Conservation (phyloP, 768 basidiomycete species). For the Tubosaeta sp. region DNA sequence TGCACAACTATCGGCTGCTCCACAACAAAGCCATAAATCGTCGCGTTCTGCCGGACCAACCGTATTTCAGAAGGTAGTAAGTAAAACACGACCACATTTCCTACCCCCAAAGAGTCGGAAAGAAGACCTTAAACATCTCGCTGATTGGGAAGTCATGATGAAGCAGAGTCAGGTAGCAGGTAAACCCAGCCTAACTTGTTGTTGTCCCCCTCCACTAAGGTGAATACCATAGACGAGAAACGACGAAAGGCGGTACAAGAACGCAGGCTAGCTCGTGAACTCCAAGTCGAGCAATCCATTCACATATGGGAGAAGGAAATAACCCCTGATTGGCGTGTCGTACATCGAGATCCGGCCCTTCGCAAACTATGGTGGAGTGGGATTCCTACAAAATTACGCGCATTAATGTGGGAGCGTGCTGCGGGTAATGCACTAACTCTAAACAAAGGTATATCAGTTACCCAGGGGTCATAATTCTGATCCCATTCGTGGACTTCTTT, state of each 20-base stretch:
- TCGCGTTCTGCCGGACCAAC: constrained; percentile 64
- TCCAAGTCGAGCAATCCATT: constrained; percentile 64
- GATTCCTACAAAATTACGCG: constrained; percentile 77
- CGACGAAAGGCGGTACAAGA: constrained; percentile 59
- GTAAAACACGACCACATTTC: constrained; percentile 77
- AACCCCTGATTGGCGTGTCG: constrained; percentile 77
- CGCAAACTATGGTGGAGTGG: constrained; percentile 85
- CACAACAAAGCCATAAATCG: constrained; percentile 33
- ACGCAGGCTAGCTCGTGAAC: constrained; percentile 60
- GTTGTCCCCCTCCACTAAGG: constrained; percentile 3
- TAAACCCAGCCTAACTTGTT: constrained; percentile 29
- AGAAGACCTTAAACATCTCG: constrained; percentile 81
- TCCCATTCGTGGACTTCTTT: constrained; percentile 1
- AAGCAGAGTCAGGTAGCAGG: constrained; percentile 70
- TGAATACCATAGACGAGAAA: constrained; percentile 55
- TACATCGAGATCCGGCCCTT: constrained; percentile 59
- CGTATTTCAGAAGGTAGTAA: constrained; percentile 71
- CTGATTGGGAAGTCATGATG: constrained; percentile 89
- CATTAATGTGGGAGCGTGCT: constrained; percentile 79
- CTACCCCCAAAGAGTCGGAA: constrained; percentile 77
- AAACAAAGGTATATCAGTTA: constrained; percentile 58
- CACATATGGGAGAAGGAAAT: constrained; percentile 76
- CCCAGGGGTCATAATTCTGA: constrained; percentile 3
- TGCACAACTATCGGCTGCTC: constrained; percentile 14
- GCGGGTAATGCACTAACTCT: constrained; percentile 80